Evolutionary conservation across 106 monocot species (phyloP).

Genomic region (Platanthera guangdongensis): DNA sequence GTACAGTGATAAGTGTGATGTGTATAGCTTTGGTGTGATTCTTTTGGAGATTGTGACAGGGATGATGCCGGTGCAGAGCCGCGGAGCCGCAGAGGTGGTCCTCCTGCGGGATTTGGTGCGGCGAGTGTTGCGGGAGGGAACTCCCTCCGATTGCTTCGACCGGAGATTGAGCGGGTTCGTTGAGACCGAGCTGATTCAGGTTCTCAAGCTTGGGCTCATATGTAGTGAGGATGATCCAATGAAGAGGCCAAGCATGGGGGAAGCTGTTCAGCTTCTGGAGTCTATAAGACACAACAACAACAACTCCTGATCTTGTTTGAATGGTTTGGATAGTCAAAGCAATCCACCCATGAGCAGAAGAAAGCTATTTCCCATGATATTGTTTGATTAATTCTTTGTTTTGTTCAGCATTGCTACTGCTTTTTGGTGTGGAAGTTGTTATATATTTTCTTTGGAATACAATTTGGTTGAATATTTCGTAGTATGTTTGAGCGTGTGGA

Average conservation of each 20-base stretch:
- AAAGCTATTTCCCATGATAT: not conserved
- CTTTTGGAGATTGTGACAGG: constrained; percentile 84
- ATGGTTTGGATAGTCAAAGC: not conserved
- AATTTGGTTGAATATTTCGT: not conserved
- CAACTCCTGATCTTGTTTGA: constrained; percentile 14
- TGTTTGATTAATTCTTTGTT: constrained; percentile 1
- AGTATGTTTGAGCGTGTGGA: too few relatives aligned
- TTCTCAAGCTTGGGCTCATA: constrained; percentile 81
- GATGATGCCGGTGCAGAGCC: constrained; percentile 68
- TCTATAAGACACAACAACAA: constrained; percentile 30
- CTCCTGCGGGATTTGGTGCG: constrained; percentile 64
- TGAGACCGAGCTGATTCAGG: constrained; percentile 76
- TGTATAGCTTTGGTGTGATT: constrained; percentile 88
- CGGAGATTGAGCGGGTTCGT: constrained; percentile 34
- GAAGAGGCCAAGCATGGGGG: constrained; percentile 86
- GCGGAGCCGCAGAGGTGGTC: constrained; percentile 42
- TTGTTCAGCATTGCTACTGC: not conserved
- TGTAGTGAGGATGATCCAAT: constrained; percentile 58
- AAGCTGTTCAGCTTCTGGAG: constrained; percentile 88
- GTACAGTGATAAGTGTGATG: constrained; percentile 88
- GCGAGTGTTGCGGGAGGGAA: constrained; percentile 52
- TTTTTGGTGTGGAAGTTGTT: not conserved
- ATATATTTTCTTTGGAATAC: not conserved
- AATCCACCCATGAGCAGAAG: not conserved
- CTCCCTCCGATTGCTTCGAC: constrained; percentile 61